Base-by-base conservation (phyloP, 257 asterid species). In the Fraxinus excelsior region DNA sequence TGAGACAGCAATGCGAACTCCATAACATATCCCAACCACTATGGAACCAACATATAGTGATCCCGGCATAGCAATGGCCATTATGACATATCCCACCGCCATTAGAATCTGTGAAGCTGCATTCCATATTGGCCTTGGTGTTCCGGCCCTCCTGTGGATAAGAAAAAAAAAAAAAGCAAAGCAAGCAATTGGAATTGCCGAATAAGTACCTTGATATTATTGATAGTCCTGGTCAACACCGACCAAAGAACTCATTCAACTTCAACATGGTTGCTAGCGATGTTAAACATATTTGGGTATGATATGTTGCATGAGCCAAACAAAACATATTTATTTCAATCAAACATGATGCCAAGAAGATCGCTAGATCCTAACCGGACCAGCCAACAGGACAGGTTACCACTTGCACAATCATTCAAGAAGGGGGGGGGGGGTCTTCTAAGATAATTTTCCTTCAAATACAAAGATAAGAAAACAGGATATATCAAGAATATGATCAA, bases 51-150 rank as follows among this genome's bases (percentile, higher is more conserved):
- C 66, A 79, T 90, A 90, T 0, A 92, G 90, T 0, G 97, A 90
- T 8, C 95, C 96, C 0, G 91, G 90, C 80, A 90, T 7, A 0
- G 90, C 91, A 80, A 88, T 74, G 75, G 95, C 97, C 91, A 89
- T 81, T 13, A 85, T 64, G 38, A 89, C 74, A 76, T 87, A 90
- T 21, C 97, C 96, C 2, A 87, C 34, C 0, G 90, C 87, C 95
- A 92, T 89, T n/a, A 92, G 84, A 14, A 89, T 79, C 28, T 90
- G 93, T 1, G 97, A 85, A 14, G 90, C 94, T 1, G 96, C 95
- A 23, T 90, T 90, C 96, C 93, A 89, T 5, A 90, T n/a, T 0
- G 96, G 97, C 82, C 97, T 86, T 3, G 96, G 95, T 5, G 85
- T 85, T 71, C 92, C 93, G 7, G 81, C 80, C 76, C 78, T 82